Evolutionary conservation across 257 asterid species (phyloP), one percentile per base, ranked within the genome.

Genomic region (Forsythia viridissima): DNA sequence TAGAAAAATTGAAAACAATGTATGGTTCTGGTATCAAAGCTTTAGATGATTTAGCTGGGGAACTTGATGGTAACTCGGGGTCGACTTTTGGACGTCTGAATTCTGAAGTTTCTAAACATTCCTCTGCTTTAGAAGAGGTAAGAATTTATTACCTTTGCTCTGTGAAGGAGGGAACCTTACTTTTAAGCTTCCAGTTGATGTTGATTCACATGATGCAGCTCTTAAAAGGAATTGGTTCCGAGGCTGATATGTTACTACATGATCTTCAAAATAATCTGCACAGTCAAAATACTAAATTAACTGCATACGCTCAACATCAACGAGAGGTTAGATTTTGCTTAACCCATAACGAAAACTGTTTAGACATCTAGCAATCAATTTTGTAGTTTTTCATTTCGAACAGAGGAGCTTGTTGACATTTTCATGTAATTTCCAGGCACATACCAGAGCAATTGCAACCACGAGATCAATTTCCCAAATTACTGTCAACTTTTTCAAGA

Each of bases 251-350:
- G 68, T 84, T 95, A 80, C 97, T 95, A 76, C 80, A 85, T 76
- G 98, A 86, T 86, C 99, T 93, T 84, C 98, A 95, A 92, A 88
- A 87, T 46, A 91, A 92, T 74, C 94, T 95, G 77, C 90, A 87
- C 59, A 87, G 86, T 85, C 99, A 93, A 89, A 94, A 89, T 86
- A 85, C 80, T 42, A 93, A 92, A 81, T 80, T 95, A 80, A 81
- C 83, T 78, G 84, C 87, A 51, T 95, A 88, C 82, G 91, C 98
- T 65, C 83, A 91, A 85, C 94, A 89, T 82, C 99, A 95, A 83
- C 92, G 86, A 46, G 88, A 92, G 96, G 99, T 92, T 74, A 63
- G 84, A 40, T 34, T 57, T 73, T 77, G 73, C 34, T 61, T 70
- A 42, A 24, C 8, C 43, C 18, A 0, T 52, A 12, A 36, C 37